These are phyloP conservation scores for Botrytis elliptica DNA, from an alignment of 2,329 filamentous ascomycete species.

Conservation along the genomic window DNA sequence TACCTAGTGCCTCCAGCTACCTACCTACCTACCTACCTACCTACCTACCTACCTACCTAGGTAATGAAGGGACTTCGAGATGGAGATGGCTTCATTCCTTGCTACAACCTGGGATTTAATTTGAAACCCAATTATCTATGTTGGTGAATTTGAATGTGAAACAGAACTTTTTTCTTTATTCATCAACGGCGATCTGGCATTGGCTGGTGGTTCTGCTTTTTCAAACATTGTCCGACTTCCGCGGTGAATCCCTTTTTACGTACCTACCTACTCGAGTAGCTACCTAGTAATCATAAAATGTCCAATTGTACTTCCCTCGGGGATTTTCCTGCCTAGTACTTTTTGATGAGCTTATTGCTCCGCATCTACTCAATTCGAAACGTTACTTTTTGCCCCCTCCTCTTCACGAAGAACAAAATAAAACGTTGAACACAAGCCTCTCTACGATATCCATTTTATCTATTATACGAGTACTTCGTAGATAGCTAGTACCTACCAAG, in stretches of 20 bases:
- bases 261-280: too few species aligned
- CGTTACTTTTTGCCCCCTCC: not conserved
- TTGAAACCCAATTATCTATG: not conserved
- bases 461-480: not conserved
- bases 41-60: too few species aligned
- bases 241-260: not conserved
- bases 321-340: not conserved
- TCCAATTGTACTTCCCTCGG: not conserved
- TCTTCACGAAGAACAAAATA: not conserved
- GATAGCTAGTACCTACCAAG: not conserved
- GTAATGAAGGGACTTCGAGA: not conserved
- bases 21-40: too few species aligned
- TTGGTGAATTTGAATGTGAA: conserved; percentile 4
- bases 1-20: too few species aligned
- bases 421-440: not conserved
- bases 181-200: not conserved
- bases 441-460: not conserved
- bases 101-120: too few species aligned
- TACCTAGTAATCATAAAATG: not conserved
- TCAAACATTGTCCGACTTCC: not conserved
- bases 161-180: not conserved
- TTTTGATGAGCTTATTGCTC: not conserved
- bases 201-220: not conserved
- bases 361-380: conserved; percentile 4
- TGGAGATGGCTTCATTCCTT: not conserved